Conservation (phyloP, 1,284 basidiomycete species). For the Apiotrichum sp. region DNA sequence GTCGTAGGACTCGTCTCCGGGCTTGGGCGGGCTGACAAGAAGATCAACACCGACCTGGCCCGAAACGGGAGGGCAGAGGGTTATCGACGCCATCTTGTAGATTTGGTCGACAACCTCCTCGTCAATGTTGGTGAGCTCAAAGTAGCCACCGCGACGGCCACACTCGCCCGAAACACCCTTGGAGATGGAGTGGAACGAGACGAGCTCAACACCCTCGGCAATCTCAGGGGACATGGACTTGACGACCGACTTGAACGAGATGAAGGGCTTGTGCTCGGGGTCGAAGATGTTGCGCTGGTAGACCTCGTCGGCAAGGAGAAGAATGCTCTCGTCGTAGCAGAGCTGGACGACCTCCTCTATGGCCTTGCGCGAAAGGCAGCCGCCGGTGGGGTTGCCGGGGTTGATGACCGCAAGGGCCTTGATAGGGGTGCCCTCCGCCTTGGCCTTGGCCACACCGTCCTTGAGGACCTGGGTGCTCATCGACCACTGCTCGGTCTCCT, state of each 20-base stretch:
- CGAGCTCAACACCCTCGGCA: constrained; percentile 59
- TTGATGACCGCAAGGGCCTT: constrained; percentile 91
- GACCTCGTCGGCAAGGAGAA: constrained; percentile 90
- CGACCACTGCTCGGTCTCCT: constrained; percentile 76
- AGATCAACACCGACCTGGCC: constrained; percentile 80
- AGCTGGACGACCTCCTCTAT: constrained; percentile 69
- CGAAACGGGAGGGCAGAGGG: constrained; percentile 77
- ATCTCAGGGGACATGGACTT: constrained; percentile 53
- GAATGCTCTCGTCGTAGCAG: constrained; percentile 76
- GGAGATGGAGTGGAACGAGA: constrained; percentile 92
- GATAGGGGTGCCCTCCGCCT: constrained; percentile 58
- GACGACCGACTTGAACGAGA: constrained; percentile 85
- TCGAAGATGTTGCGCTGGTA: constrained; percentile 88
- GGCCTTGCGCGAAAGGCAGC: constrained; percentile 63
- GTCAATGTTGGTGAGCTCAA: constrained; percentile 75
- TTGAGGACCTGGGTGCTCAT: constrained; percentile 70
- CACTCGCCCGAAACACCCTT: constrained; percentile 94
- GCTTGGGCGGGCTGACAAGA: constrained; percentile 75
- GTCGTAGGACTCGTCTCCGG: constrained; percentile 65
- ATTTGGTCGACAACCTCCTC: constrained; percentile 72
- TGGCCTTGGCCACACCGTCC: constrained; percentile 62
- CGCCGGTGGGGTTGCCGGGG: constrained; percentile 91
- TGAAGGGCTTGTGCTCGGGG: constrained; percentile 61
- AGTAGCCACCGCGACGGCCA: constrained; percentile 87
- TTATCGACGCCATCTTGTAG: constrained; percentile 90